A percentile compares a stretch with the other conserved stretches of the same genome.
phyloP scores from a whole-genome alignment of 176 grass and related monocot species.

The Cenchrus fungigraminus region DNA sequence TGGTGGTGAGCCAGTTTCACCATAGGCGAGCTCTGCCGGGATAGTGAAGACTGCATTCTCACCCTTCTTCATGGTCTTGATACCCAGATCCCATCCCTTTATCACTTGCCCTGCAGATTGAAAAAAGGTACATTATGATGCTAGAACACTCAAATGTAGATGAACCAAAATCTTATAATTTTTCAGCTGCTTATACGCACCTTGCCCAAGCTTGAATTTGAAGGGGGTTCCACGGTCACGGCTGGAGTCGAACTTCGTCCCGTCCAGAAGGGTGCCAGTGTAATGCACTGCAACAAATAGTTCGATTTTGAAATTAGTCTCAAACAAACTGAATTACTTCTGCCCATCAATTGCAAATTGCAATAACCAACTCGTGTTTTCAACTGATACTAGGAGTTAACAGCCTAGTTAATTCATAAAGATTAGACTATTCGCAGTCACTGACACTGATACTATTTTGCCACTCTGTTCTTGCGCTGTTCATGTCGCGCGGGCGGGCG shows the following conservation, averaged over 20 bases:
- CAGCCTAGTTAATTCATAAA: not conserved
- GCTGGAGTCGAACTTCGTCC: constrained; percentile 89
- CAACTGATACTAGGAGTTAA: not conserved
- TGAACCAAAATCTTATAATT: not conserved
- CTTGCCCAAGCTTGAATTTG: constrained; percentile 92
- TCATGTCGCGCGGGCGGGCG: not conserved
- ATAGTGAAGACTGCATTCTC: constrained; percentile 88
- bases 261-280: constrained; percentile 86
- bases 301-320: not conserved
- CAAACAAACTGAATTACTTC: not conserved
- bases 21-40: constrained; percentile 81
- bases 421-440: not conserved
- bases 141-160: not conserved
- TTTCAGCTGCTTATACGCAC: not conserved
- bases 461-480: not conserved
- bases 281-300: constrained; percentile 66
- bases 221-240: constrained; percentile 84
- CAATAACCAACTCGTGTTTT: not conserved
- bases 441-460: not conserved
- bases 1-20: constrained; percentile 67
- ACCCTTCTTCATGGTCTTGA: constrained; percentile 96
- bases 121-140: not conserved
- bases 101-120: constrained; percentile 69
- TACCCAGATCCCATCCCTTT: constrained; percentile 93
- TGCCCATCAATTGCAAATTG: not conserved